A percentile compares a stretch with the other conserved stretches of the same genome.
These are phyloP conservation scores for Nakaseomyces glabratus DNA, from an alignment of 1,139 yeast genomes.

Conservation along the genomic window DNA sequence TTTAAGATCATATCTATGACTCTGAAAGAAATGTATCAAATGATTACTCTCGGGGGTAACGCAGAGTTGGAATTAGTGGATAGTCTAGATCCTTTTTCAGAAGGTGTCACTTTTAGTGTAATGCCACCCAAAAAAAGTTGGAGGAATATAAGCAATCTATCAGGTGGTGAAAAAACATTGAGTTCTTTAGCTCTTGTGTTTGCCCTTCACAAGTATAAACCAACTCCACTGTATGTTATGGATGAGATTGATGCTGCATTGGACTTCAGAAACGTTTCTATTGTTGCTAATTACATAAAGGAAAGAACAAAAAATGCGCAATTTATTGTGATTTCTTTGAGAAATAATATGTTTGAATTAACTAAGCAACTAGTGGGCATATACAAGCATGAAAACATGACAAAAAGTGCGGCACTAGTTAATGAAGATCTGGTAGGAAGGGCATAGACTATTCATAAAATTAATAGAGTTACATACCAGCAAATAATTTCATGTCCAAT, in stretches of 20 bases:
- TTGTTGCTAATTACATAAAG: slow-evolving; percentile 93
- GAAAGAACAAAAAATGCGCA: slow-evolving; percentile 95
- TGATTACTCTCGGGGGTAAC: slow-evolving; percentile 99
- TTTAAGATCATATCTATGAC: slow-evolving; percentile 80
- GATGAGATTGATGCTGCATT: slow-evolving; percentile 99
- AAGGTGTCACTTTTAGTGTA: slow-evolving; percentile 91
- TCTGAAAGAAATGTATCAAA: slow-evolving; percentile 92
- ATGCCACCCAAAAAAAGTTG: slow-evolving; percentile 99
- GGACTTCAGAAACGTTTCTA: slow-evolving; percentile 92
- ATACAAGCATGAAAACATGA: slow-evolving; percentile 87
- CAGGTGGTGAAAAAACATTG: slow-evolving; percentile 97
- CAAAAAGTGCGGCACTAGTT: slow-evolving; percentile 69
- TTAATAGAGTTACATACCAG: too few species aligned
- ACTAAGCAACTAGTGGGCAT: slow-evolving; percentile 93
- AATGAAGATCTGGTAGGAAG: slow-evolving; percentile 41
- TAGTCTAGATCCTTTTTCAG: slow-evolving; percentile 94
- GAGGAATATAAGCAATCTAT: slow-evolving; percentile 88
- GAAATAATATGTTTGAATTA: slow-evolving; percentile 96
- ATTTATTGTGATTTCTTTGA: slow-evolving; percentile 84
- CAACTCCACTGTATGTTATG: slow-evolving; percentile 97
- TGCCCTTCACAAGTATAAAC: slow-evolving; percentile 92
- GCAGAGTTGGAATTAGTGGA: slow-evolving; percentile 96
- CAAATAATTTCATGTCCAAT: too few species aligned
- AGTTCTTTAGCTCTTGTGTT: slow-evolving; percentile 93
- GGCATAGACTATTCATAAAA: not conserved